Evolutionary conservation across 176 grass and related monocot genomes (phyloP), one percentile per base, ranked within the genome.

Genomic region (Aechmea fasciata): DNA sequence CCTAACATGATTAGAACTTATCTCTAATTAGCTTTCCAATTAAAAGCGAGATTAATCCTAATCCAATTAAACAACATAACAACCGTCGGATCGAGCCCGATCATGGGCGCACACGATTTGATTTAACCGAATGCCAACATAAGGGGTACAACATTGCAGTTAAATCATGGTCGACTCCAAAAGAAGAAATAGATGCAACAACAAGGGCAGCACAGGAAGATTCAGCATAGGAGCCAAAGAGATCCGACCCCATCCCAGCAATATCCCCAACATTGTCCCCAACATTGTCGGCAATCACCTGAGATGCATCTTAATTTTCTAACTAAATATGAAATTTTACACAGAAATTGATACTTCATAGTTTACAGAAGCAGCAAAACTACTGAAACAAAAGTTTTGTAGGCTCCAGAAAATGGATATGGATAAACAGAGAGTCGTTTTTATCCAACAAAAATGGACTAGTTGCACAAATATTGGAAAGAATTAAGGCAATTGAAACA

Each of bases 211-310:
- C 75, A 66, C 75, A 82, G 11, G 84, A 87, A 53, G 84, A 87
- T 79, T 82, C 84, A 57, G 71, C 71, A 24, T 87, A 87, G 0
- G 84, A 87, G 6, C 84, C 84, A 28, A 87, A 87, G n/a, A 82
- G 79, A 54, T 87, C 84, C 11, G 84, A 87, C 50, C 75, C 84
- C 79, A 82, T 87, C 19, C 84, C 84, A 25, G 75, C 79, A 47
- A 87, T 87, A 48, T 87, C 85, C 26, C 85, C 85, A 14, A 83
- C 76, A 29, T 82, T 87, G 3, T 87, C 84, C n/a, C 84, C 84
- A 3, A 86, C 84, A 24, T 82, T 82, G 79, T 82, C 79, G 17
- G 79, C 84, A 33, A 82, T 87, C 61, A 87, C 84, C 84, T 87
- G 75, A 74, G 54, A 24, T 20, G 3, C 9, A 66, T 13, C 13